phyloP scores from a whole-genome alignment of 2,329 filamentous ascomycete species.

The Proliferodiscus dingleyae region DNA sequence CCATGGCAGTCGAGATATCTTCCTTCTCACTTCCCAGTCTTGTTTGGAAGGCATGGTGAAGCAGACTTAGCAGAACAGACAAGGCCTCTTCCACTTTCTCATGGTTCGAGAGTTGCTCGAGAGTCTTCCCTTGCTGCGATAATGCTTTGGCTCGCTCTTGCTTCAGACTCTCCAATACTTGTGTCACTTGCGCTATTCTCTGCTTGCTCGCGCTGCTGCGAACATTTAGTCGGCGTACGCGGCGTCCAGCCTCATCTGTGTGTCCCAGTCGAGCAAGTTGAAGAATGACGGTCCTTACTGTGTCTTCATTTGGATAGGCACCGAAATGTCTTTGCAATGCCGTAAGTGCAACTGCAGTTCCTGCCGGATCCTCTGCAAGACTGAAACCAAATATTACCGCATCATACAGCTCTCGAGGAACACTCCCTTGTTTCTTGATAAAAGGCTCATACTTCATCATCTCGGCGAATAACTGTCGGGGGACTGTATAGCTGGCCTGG shows the following conservation, averaged over 20 bases:
- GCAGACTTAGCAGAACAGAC: conserved; percentile 24
- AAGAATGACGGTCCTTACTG: conserved; percentile 42
- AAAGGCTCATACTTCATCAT: conserved; percentile 42
- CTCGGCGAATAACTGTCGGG: conserved; percentile 37
- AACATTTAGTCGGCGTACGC: conserved; percentile 35
- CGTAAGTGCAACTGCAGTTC: conserved; percentile 44
- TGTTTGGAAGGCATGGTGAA: conserved; percentile 22
- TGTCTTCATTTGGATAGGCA: conserved; percentile 41
- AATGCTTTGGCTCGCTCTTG: conserved; percentile 27
- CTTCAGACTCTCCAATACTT: conserved; percentile 39
- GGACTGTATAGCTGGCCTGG: conserved; percentile 8
- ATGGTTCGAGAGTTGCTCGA: conserved; percentile 23
- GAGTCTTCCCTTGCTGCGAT: conserved; percentile 22
- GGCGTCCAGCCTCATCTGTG: conserved; percentile 29
- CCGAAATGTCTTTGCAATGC: conserved; percentile 40
- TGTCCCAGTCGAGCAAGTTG: conserved; percentile 40
- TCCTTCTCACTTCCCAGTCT: conserved; percentile 8
- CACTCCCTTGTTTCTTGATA: conserved; percentile 31
- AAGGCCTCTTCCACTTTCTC: conserved; percentile 30
- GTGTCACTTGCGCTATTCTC: conserved; percentile 40
- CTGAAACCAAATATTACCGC: conserved; percentile 48
- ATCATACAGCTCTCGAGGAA: conserved; percentile 46
- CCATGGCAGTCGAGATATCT: neutral
- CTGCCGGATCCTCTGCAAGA: conserved; percentile 42
- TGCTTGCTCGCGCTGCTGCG: conserved; percentile 35